These are phyloP conservation scores for Trichoderma afroharzianum DNA, from an alignment of 2,329 filamentous ascomycete genomes.

Conservation along the genomic window DNA sequence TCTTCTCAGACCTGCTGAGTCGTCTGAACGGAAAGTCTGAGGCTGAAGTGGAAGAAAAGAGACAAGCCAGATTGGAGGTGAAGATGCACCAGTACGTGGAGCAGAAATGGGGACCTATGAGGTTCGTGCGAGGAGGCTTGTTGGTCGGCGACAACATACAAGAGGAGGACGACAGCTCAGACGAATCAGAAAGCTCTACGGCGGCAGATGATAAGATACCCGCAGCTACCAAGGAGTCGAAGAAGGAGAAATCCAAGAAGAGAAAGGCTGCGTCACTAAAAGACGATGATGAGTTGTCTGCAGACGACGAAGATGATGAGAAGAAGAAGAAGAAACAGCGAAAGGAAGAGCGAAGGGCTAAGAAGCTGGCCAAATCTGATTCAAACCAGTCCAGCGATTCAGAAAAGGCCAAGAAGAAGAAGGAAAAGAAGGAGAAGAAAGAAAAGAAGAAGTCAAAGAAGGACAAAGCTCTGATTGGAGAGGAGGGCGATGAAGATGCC, in stretches of 20 bases:
- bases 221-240: constrained; percentile 35
- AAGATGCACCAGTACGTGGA: constrained; percentile 72
- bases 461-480: constrained; percentile 2
- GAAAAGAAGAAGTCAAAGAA: constrained; percentile 32
- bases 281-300: constrained; percentile 26
- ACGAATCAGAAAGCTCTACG: constrained; percentile 25
- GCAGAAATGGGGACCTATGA: constrained; percentile 73
- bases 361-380: constrained; percentile 29
- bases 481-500: background rate
- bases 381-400: constrained; percentile 23
- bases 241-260: constrained; percentile 49
- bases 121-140: constrained; percentile 84
- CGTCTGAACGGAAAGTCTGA: constrained; percentile 85
- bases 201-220: background rate
- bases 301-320: constrained; percentile 23
- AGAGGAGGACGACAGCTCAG: constrained; percentile 26
- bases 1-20: constrained; percentile 81
- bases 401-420: constrained; percentile 23
- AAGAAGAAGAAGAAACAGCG: constrained; percentile 37
- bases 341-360: constrained; percentile 41
- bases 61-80: constrained; percentile 62
- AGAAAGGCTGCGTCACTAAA: constrained; percentile 43
- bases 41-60: constrained; percentile 66
- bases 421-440: constrained; percentile 32
- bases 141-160: constrained; percentile 56